A percentile compares a stretch with the other conserved stretches of the same genome.
Evolutionary conservation across 2,329 filamentous ascomycete genomes (phyloP).

Genomic region (Pseudocercospora vitis): DNA sequence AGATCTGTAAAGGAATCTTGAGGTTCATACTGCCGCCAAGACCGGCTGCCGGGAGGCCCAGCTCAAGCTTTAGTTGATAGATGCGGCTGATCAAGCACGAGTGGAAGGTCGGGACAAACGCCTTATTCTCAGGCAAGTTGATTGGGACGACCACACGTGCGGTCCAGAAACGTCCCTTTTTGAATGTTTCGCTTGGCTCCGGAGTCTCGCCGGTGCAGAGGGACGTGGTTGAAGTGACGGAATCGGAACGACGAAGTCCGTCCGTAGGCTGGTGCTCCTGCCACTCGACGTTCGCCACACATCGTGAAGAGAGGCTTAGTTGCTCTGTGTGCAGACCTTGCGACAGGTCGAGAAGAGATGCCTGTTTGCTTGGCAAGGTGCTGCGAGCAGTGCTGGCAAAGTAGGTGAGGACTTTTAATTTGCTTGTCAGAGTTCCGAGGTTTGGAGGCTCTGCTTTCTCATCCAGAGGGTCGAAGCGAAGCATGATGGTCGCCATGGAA

Average conservation of each 20-base stretch:
- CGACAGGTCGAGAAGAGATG: slow-evolving; percentile 46
- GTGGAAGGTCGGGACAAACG: slow-evolving; percentile 69
- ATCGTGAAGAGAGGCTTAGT: slow-evolving; percentile 55
- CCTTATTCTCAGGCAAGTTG: slow-evolving; percentile 58
- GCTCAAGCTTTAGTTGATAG: slow-evolving; percentile 61
- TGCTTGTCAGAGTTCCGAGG: slow-evolving; percentile 54
- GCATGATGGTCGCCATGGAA: slow-evolving; percentile 56
- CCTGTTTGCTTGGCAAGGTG: slow-evolving; percentile 49
- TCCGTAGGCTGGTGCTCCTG: background rate
- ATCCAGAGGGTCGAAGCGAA: slow-evolving; percentile 62
- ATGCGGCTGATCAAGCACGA: slow-evolving; percentile 64
- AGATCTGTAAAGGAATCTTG: slow-evolving; percentile 40
- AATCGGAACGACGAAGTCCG: slow-evolving; percentile 33
- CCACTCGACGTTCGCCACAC: slow-evolving; percentile 45
- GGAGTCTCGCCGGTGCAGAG: slow-evolving; percentile 35
- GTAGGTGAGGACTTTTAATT: slow-evolving; percentile 59
- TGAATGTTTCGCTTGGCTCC: slow-evolving; percentile 44
- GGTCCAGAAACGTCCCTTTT: slow-evolving; percentile 57
- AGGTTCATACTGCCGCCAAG: slow-evolving; percentile 16
- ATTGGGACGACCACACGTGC: slow-evolving; percentile 64
- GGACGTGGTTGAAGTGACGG: slow-evolving; percentile 36
- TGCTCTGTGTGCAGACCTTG: slow-evolving; percentile 56
- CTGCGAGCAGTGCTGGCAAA: slow-evolving; percentile 55
- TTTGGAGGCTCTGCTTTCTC: slow-evolving; percentile 53
- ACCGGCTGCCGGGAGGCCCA: slow-evolving; percentile 56